Evolutionary conservation across 345 rosid genomes (phyloP).

Genomic region (Euphorbia peplus): DNA sequence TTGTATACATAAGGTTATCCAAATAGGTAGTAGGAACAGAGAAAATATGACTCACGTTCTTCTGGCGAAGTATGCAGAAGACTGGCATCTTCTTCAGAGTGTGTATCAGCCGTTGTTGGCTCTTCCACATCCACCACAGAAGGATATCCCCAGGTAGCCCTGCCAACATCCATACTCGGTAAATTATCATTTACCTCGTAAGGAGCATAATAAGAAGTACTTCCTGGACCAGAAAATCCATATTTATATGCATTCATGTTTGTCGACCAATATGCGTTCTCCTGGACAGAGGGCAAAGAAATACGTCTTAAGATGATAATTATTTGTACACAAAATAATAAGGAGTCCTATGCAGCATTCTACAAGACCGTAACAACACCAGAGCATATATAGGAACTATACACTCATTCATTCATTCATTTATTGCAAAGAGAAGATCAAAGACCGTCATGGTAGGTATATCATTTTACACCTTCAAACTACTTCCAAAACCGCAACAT

Average conservation of each 20-base stretch:
- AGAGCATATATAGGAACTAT: background rate
- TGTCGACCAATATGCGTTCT: conserved; percentile 49
- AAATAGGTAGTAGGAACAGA: background rate
- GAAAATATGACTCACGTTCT: conserved; percentile 40
- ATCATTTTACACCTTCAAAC: background rate
- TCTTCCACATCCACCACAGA: conserved; percentile 35
- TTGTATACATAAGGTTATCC: background rate
- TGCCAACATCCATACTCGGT: conserved; percentile 40
- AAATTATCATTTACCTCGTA: conserved; percentile 48
- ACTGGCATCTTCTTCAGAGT: conserved; percentile 29
- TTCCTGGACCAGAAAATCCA: conserved; percentile 51
- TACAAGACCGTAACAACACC: background rate
- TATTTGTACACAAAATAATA: background rate
- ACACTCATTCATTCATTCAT: background rate
- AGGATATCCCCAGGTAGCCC: conserved; percentile 49
- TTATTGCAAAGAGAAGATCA: background rate
- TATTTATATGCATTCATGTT: conserved; percentile 54
- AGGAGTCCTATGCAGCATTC: background rate
- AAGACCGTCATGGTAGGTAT: background rate
- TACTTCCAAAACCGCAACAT: background rate
- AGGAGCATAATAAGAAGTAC: conserved; percentile 35
- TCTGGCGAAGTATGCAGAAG: conserved; percentile 34
- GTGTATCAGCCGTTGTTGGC: conserved; percentile 31
- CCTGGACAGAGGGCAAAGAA: conserved; percentile 27
- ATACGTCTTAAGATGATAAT: background rate